Conservation (phyloP, 805 yeast species). For the Ogataea salicorniae region DNA sequence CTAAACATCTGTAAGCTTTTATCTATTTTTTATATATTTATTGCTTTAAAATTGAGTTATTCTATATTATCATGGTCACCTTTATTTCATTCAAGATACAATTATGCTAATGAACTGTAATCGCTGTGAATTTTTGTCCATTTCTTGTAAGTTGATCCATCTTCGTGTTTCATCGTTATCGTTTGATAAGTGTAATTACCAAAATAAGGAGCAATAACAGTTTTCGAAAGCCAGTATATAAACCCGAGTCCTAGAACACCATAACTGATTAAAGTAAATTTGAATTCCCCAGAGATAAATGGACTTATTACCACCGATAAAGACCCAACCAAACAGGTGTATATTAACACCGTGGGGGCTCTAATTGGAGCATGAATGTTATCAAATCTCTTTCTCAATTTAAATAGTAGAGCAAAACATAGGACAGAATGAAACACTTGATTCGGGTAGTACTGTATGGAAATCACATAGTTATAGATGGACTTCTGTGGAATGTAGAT, state of each 20-base stretch:
- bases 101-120: not conserved
- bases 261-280: slow-evolving; percentile 22
- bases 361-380: slow-evolving; percentile 23
- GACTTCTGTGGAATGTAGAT: slow-evolving; percentile 17
- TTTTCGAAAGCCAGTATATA: slow-evolving; percentile 19
- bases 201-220: slow-evolving; percentile 12
- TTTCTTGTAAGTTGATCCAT: slow-evolving; percentile 19
- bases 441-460: slow-evolving; percentile 42
- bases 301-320: slow-evolving; percentile 46
- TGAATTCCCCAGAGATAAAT: slow-evolving; percentile 34
- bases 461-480: slow-evolving; percentile 36
- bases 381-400: slow-evolving; percentile 16
- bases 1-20: slow-evolving; percentile 23
- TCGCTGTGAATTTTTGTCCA: slow-evolving; percentile 13
- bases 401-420: slow-evolving; percentile 20
- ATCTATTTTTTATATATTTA: not conserved
- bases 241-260: slow-evolving; percentile 16
- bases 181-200: slow-evolving; percentile 11
- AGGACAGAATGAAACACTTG: slow-evolving; percentile 34
- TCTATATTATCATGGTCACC: not conserved
- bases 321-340: slow-evolving; percentile 39
- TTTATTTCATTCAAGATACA: not conserved
- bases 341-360: slow-evolving; percentile 26
- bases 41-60: not conserved
- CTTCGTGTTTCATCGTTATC: slow-evolving; percentile 8